A percentile compares a stretch with the other conserved stretches of the same genome.
These are phyloP conservation scores for Vinca minor DNA, from an alignment of 257 asterid species.

Conservation along the genomic window DNA sequence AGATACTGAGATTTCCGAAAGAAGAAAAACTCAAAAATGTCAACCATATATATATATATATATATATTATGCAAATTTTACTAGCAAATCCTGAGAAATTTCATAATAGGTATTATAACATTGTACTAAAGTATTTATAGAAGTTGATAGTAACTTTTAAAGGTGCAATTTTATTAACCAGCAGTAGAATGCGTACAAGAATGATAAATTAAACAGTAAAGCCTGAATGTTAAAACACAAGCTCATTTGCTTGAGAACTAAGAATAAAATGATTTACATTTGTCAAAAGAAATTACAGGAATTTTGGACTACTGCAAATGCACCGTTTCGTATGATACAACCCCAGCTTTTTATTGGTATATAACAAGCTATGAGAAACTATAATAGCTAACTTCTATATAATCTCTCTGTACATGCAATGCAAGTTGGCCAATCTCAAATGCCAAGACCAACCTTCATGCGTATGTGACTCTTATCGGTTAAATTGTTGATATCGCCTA, in stretches of 20 bases:
- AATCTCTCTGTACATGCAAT: slow-evolving; percentile 8
- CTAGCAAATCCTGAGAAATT: neutral
- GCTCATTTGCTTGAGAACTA: slow-evolving; percentile 6
- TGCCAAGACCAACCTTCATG: neutral
- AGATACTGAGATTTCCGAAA: too few relatives aligned
- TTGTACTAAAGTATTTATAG: too few relatives aligned
- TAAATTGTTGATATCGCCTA: neutral
- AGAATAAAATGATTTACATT: neutral
- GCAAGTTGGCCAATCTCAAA: slow-evolving; percentile 2
- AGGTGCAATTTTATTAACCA: neutral
- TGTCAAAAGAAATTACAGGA: neutral
- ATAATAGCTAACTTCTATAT: neutral
- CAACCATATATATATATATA: too few relatives aligned
- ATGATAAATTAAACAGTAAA: neutral
- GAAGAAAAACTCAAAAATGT: too few relatives aligned
- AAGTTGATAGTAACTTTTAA: too few relatives aligned
- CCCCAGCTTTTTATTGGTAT: too few relatives aligned
- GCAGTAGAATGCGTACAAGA: neutral
- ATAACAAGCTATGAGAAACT: too few relatives aligned
- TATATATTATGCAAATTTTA: too few relatives aligned
- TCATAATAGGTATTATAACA: neutral
- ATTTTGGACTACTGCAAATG: neutral
- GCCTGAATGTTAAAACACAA: slow-evolving; percentile 8
- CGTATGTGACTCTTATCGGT: neutral
- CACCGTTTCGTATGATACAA: too few relatives aligned